Conservation (phyloP, 805 yeast species). For the Metschnikowia peoriensis region DNA sequence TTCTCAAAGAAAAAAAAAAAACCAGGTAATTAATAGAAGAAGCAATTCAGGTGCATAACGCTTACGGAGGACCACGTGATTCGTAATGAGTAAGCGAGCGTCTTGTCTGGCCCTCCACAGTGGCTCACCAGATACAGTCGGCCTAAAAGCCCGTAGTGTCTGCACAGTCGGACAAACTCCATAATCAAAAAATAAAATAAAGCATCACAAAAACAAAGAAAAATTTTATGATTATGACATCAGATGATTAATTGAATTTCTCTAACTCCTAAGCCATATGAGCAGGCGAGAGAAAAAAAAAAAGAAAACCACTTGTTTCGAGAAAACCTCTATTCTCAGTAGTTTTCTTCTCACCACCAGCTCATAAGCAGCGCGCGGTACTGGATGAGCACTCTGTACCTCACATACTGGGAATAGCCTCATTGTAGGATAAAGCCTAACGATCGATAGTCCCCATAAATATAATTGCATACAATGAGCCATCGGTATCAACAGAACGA, state of each 20-base stretch:
- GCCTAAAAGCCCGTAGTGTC: too few relatives aligned
- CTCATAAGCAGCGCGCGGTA: too few relatives aligned
- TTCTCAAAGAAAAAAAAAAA: not conserved
- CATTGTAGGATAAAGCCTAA: not conserved
- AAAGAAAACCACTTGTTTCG: too few relatives aligned
- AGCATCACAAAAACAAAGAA: too few relatives aligned
- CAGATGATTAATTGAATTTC: too few relatives aligned
- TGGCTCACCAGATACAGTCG: not conserved
- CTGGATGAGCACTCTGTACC: not conserved
- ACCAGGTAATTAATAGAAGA: not conserved
- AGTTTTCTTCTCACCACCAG: too few relatives aligned
- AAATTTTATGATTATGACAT: too few relatives aligned
- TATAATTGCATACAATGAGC: not conserved
- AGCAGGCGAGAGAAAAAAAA: too few relatives aligned
- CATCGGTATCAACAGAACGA: constrained; percentile 6
- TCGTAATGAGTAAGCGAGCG: not conserved
- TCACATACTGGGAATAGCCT: not conserved
- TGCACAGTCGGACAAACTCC: too few relatives aligned
- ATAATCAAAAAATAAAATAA: too few relatives aligned
- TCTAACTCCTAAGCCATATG: too few relatives aligned
- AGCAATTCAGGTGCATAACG: not conserved
- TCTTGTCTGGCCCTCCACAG: not conserved
- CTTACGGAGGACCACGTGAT: not conserved
- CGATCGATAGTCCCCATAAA: not conserved
- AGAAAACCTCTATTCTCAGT: too few relatives aligned